A percentile compares a stretch with the other conserved stretches of the same genome.
phyloP scores from a whole-genome alignment of 2,329 filamentous ascomycete species.

The Pseudogymnoascus sp. region DNA sequence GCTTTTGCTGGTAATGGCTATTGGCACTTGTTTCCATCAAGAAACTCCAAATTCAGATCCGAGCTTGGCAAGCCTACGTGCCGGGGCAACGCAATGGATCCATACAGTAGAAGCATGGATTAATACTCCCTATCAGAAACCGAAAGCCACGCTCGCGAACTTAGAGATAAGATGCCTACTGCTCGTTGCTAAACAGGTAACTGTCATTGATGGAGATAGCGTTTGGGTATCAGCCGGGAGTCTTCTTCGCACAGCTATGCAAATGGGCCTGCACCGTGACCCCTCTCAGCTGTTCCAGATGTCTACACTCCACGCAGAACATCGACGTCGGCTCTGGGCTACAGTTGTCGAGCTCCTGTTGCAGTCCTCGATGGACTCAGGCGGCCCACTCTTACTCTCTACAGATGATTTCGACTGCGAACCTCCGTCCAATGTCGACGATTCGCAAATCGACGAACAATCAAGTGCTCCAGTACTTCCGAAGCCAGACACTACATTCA shows the following conservation, averaged over 20 bases:
- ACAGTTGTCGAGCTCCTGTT: constrained; percentile 45
- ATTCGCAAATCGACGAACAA: constrained; percentile 38
- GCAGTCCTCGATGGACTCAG: constrained; percentile 41
- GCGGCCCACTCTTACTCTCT: constrained; percentile 40
- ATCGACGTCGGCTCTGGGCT: constrained; percentile 47
- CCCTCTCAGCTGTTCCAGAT: constrained; percentile 40
- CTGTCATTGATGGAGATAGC: constrained; percentile 39
- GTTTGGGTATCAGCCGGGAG: constrained; percentile 40
- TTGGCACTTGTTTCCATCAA: constrained; percentile 6
- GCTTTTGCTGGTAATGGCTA: constrained; percentile 7
- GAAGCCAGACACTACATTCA: constrained; percentile 26
- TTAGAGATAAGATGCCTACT: constrained; percentile 45
- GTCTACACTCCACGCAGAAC: constrained; percentile 40
- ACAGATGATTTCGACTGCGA: constrained; percentile 39
- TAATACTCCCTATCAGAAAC: constrained; percentile 37
- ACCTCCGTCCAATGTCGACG: constrained; percentile 40
- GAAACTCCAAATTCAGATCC: constrained; percentile 1
- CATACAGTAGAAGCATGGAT: constrained; percentile 45
- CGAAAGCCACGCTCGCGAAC: constrained; percentile 36
- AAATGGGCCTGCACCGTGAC: constrained; percentile 50
- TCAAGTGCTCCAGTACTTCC: constrained; percentile 16
- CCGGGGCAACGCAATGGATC: constrained; percentile 40
- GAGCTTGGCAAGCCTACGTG: constrained; percentile 27
- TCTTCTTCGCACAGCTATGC: constrained; percentile 43
- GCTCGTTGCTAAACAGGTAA: constrained; percentile 39